Evolutionary conservation across 176 grass and related monocot genomes (phyloP).

Genomic region (Oryza officinalis): DNA sequence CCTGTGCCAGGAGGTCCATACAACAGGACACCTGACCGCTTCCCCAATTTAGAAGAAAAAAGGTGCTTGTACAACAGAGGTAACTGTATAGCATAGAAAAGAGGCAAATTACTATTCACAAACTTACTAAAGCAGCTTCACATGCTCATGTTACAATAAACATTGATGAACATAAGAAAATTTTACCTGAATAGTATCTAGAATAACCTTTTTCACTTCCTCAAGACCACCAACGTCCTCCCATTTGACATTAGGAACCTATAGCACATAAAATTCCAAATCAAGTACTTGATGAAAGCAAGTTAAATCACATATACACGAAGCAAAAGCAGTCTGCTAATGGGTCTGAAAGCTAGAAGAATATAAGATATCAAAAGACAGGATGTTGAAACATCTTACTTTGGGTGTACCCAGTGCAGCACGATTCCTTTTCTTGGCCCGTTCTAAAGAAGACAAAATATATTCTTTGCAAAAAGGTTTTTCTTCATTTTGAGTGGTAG

Average conservation of each 20-base stretch:
- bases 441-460: slow-evolving; percentile 69
- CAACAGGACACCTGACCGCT: slow-evolving; percentile 77
- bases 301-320: slow-evolving; percentile 14
- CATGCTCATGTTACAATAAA: not conserved
- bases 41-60: slow-evolving; percentile 90
- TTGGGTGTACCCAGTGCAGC: slow-evolving; percentile 90
- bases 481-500: slow-evolving; percentile 42
- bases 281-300: slow-evolving; percentile 9
- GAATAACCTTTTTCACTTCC: slow-evolving; percentile 98
- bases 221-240: slow-evolving; percentile 98
- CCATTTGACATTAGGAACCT: slow-evolving; percentile 99
- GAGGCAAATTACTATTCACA: slow-evolving; percentile 30
- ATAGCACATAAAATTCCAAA: not conserved
- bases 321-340: not conserved
- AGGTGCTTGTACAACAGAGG: slow-evolving; percentile 93
- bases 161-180: not conserved
- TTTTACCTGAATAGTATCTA: slow-evolving; percentile 91
- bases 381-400: slow-evolving; percentile 47
- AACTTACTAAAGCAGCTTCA: slow-evolving; percentile 17
- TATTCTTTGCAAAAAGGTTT: slow-evolving; percentile 62
- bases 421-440: slow-evolving; percentile 91
- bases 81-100: slow-evolving; percentile 56
- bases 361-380: slow-evolving; percentile 12
- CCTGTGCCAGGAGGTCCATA: slow-evolving; percentile 97
- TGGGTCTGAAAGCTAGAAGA: slow-evolving; percentile 28